Conservation (phyloP, 208 protist genomes). For the Strigomonas culicis region DNA sequence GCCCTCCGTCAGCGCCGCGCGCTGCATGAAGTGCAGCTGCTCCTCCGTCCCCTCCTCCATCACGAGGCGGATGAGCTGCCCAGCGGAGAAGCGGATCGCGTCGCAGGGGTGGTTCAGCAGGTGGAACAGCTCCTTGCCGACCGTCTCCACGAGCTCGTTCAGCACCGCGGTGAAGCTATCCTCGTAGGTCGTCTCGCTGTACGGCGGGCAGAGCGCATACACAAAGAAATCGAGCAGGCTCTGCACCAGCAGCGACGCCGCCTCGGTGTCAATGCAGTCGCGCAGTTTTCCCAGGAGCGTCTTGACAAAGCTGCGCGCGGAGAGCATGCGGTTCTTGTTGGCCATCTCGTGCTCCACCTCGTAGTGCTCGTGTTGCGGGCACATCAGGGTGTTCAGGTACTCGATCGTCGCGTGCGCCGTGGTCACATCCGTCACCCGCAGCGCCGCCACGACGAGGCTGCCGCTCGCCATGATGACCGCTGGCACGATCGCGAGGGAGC, state of each 20-base stretch:
- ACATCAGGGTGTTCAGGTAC: slow-evolving; percentile 90
- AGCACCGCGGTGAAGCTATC: slow-evolving; percentile 63
- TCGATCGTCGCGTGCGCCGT: slow-evolving; percentile 83
- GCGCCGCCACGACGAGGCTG: slow-evolving; percentile 39
- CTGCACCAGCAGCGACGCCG: slow-evolving; percentile 74
- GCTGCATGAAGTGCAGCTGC: slow-evolving; percentile 82
- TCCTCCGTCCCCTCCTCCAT: slow-evolving; percentile 89
- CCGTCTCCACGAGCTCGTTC: slow-evolving; percentile 52
- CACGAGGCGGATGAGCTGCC: slow-evolving; percentile 86
- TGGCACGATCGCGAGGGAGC: slow-evolving; percentile 68
- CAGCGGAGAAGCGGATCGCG: slow-evolving; percentile 79
- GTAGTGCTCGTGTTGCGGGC: slow-evolving; percentile 92
- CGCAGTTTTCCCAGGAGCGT: slow-evolving; percentile 65
- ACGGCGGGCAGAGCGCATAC: slow-evolving; percentile 88
- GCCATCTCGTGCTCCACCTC: slow-evolving; percentile 80
- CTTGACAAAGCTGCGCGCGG: slow-evolving; percentile 57
- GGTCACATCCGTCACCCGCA: slow-evolving; percentile 64
- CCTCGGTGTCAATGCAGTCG: slow-evolving; percentile 68
- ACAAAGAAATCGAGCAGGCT: slow-evolving; percentile 89
- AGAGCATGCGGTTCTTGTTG: slow-evolving; percentile 90
- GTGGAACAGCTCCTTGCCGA: slow-evolving; percentile 70
- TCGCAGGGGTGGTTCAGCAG: slow-evolving; percentile 77
- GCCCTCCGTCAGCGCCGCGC: slow-evolving; percentile 76
- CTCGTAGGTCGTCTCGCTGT: slow-evolving; percentile 81
- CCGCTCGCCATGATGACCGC: slow-evolving; percentile 60